Conservation (phyloP, 108 stramenopile species). For the Discostella stelligeroides region DNA sequence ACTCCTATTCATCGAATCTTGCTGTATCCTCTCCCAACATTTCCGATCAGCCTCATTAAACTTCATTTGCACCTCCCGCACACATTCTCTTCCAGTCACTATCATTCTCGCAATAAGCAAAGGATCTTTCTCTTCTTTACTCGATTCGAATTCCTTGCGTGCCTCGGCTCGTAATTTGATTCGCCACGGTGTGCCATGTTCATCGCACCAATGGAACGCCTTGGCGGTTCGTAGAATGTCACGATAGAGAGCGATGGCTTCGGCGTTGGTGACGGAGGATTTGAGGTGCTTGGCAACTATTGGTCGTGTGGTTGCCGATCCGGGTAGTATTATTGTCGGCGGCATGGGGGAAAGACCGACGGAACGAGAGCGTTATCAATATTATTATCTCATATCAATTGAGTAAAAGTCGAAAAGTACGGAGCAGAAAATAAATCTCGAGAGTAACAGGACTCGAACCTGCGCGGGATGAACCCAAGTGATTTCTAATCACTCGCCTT, state of each 20-base stretch:
- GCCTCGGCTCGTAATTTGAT: conserved; percentile 72
- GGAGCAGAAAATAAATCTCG: not conserved
- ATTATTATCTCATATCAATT: too few relatives aligned
- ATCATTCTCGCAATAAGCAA: conserved; percentile 88
- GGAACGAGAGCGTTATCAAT: too few relatives aligned
- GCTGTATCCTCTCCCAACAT: conserved; percentile 80
- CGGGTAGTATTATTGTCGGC: conserved; percentile 47
- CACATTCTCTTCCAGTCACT: conserved; percentile 92
- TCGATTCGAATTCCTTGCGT: conserved; percentile 87
- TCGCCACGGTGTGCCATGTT: conserved; percentile 82
- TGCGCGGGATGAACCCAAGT: conserved; percentile 77
- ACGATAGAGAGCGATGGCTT: conserved; percentile 81
- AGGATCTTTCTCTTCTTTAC: conserved; percentile 86
- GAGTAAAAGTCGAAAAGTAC: too few relatives aligned
- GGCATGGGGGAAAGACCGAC: conserved; percentile 37
- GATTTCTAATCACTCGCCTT: conserved; percentile 86
- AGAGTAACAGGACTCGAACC: conserved; percentile 71
- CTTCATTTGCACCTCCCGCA: conserved; percentile 87
- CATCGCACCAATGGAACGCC: conserved; percentile 90
- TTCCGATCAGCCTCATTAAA: conserved; percentile 86
- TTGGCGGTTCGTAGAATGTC: conserved; percentile 88
- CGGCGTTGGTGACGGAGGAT: conserved; percentile 44
- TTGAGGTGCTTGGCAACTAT: conserved; percentile 60
- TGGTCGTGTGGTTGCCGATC: conserved; percentile 14
- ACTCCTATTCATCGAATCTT: conserved; percentile 57